Evolutionary conservation across 371 early-diverging fungal genomes (phyloP), one percentile per base, ranked within the genome.

Genomic region (Fennellomyces sp.): DNA sequence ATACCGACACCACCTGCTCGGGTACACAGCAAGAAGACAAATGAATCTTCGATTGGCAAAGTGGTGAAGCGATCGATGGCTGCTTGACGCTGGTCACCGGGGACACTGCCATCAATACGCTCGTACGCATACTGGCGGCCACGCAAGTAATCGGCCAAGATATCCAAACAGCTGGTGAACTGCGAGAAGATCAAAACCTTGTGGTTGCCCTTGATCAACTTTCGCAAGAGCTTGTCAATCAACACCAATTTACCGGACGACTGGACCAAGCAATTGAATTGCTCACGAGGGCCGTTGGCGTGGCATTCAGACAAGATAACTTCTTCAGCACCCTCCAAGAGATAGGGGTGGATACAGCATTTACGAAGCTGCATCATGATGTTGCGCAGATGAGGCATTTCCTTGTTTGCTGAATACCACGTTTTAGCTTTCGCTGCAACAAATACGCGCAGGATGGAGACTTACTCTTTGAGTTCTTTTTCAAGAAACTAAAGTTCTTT

Each of bases 151-250:
- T 97, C 97, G 53, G 91, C 92, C 47, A 97, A 80, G 25, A 99
- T 83, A 73, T 97, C 97, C 63, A 97, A 38, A 41, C 81, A 81
- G 51, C 75, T 75, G 7, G 95, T 94, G 88, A 97, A 95, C 69
- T 97, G 97, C 10, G 95, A 95, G 72, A 97, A 99, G 47, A 99
- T 95, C 47, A 99, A 72, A 7, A 97, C 97, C 68, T 93, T 91
- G 71, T 96, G 95, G 8, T 94, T 94, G 7, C 88, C 88, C 21
- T 81, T 85, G 66, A 88, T 86, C 60, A 97, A 69, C 64, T 90
- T 92, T 25, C 70, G 77, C 26, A 99, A 73, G 3, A 97, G 77
- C 69, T 96, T 95, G 70, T 97, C 96, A 61, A 97, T 87, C 61
- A 92, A 59, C 6, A 86, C 77, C 70, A 97, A 75, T 75, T 97